A percentile compares a stretch with the other conserved stretches of the same genome.
Evolutionary conservation across 176 grass and related monocot genomes (phyloP).

Genomic region (Zizania latifolia): DNA sequence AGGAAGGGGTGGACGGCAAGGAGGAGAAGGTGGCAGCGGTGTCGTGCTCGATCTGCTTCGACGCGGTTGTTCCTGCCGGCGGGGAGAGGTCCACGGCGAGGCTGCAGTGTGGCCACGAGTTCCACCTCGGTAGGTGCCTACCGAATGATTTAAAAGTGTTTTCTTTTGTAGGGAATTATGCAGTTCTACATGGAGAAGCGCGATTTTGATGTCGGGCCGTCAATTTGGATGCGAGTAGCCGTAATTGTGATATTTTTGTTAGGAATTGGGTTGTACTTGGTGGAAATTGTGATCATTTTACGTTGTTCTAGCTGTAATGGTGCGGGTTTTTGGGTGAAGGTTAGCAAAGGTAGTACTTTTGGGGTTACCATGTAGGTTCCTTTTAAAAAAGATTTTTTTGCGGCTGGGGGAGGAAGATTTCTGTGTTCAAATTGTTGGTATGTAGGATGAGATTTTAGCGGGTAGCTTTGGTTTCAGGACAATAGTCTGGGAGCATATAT

Average conservation of each 20-base stretch:
- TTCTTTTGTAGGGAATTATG: background rate
- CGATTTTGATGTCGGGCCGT: background rate
- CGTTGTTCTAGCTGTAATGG: background rate
- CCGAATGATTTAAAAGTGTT: background rate
- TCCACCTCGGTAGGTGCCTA: constrained; percentile 59
- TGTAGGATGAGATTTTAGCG: background rate
- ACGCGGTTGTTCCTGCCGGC: constrained; percentile 39
- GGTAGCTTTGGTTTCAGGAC: background rate
- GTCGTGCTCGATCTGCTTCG: constrained; percentile 91
- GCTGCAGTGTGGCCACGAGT: constrained; percentile 94
- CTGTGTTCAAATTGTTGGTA: background rate
- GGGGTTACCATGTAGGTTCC: no score
- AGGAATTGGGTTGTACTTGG: background rate
- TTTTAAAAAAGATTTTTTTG: background rate
- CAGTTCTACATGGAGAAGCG: background rate
- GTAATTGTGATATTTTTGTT: background rate
- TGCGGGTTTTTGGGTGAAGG: background rate
- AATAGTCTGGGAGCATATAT: background rate
- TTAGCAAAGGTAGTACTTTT: background rate
- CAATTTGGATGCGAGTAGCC: background rate
- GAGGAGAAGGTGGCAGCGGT: constrained; percentile 26
- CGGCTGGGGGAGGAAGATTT: background rate
- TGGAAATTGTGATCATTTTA: background rate
- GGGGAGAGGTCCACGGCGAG: constrained; percentile 77
- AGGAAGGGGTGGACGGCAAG: constrained; percentile 28